A percentile compares a stretch with the other conserved stretches of the same genome.
Conservation (phyloP, 306 rosid genomes). For the Trichosanthes truncata region DNA sequence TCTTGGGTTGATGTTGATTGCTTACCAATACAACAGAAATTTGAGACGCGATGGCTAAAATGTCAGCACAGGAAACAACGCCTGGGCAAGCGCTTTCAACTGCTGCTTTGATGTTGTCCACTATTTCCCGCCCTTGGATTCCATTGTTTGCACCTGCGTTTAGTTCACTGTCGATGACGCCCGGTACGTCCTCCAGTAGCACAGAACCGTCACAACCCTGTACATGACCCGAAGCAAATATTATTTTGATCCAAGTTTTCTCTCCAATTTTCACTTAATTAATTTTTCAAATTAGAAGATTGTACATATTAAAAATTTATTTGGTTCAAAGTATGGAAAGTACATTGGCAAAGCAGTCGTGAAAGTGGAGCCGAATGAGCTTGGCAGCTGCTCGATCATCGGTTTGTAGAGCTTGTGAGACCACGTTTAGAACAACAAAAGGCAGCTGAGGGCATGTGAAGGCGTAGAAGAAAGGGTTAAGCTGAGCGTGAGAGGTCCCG, state of each 20-base stretch:
- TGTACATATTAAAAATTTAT: no score
- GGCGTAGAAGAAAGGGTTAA: neutral
- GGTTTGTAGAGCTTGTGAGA: neutral
- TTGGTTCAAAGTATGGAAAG: neutral
- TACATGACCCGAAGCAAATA: neutral
- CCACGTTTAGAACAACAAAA: neutral
- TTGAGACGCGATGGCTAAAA: slow-evolving; percentile 61
- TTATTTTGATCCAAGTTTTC: neutral
- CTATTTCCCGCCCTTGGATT: slow-evolving; percentile 33
- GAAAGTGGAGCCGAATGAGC: slow-evolving; percentile 7
- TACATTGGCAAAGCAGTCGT: slow-evolving; percentile 5
- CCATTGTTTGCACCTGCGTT: slow-evolving; percentile 44
- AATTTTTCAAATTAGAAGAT: neutral
- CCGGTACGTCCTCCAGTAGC: slow-evolving; percentile 42
- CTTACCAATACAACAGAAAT: slow-evolving; percentile 49
- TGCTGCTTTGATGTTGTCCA: slow-evolving; percentile 56
- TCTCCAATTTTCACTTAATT: neutral
- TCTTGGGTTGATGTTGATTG: neutral
- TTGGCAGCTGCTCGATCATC: slow-evolving; percentile 3
- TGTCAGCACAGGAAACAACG: slow-evolving; percentile 67
- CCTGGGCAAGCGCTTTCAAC: slow-evolving; percentile 52
- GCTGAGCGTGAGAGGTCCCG: neutral
- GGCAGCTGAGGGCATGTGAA: slow-evolving; percentile 6
- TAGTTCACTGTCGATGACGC: slow-evolving; percentile 51
- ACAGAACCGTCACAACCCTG: slow-evolving; percentile 82